Percentiles rank a stretch among this genome's conserved stretches.
These are phyloP conservation scores for Hypoxylon sp. DNA, from an alignment of 2,329 filamentous ascomycete genomes.

Conservation along the genomic window DNA sequence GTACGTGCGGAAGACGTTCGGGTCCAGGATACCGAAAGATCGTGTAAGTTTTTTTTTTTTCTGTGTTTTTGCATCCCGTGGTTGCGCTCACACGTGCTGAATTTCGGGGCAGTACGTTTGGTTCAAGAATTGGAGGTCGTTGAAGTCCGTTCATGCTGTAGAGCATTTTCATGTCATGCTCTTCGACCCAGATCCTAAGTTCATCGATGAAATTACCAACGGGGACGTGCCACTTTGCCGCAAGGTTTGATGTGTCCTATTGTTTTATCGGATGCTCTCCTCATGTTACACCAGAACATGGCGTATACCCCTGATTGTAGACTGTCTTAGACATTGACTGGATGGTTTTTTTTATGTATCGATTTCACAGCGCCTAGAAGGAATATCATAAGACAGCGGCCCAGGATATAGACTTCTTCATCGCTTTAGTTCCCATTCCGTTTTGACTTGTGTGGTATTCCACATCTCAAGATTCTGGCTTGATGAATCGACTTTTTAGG, in stretches of 20 bases:
- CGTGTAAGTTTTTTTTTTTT: conserved; percentile 59
- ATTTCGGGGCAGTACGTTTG: conserved; percentile 63
- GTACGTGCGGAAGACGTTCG: conserved; percentile 77
- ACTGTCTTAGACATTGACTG: background rate
- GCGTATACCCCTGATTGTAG: background rate
- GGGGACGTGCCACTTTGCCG: conserved; percentile 76
- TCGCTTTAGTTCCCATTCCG: too few relatives aligned
- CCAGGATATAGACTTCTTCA: background rate
- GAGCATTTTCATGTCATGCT: conserved; percentile 98
- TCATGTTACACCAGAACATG: background rate
- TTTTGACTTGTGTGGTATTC: too few relatives aligned
- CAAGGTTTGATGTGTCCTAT: conserved; percentile 49
- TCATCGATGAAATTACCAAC: conserved; percentile 77
- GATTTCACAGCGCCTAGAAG: too few relatives aligned
- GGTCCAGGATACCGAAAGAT: conserved; percentile 61
- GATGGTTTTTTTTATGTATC: too few relatives aligned
- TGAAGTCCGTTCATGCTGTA: conserved; percentile 87
- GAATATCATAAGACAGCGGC: background rate
- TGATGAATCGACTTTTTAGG: too few relatives aligned
- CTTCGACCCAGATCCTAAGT: conserved; percentile 76
- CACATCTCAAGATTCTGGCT: too few relatives aligned
- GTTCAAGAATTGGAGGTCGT: conserved; percentile 89
- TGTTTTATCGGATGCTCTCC: background rate
- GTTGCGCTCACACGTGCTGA: conserved; percentile 13
- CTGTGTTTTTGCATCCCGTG: conserved; percentile 4